Evolutionary conservation across 2,329 filamentous ascomycete species (phyloP), one percentile per base, ranked within the genome.

Genomic region (Fusarium kyushuense): DNA sequence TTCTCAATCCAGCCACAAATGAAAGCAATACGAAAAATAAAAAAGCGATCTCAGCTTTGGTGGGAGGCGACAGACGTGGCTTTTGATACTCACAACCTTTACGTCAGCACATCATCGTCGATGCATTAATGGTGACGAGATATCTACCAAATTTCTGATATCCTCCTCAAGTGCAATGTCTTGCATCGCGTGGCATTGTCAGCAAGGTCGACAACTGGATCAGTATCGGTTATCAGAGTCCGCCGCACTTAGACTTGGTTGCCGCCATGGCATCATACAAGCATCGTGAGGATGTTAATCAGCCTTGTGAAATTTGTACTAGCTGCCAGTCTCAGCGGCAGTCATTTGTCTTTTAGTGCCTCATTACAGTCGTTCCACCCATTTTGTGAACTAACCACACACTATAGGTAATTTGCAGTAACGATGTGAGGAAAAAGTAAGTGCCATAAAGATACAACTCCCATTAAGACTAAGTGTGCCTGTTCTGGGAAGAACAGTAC

Each of bases 231-330:
- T 13, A 21, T 51, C 23, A 25, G 10, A 8, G 11, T 19, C 25
- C 32, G 23, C 13, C 23, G 23, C 32, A 27, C 33, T 11, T 21
- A 25, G 6, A 51, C n/a, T 21, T 29, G 16, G 23, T 13, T 2
- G 23, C 33, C 23, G 33, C 47, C 33, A 51, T 33, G 11, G 13
- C 33, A 51, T 51, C 47, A 51, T 29, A 45, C 47, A 27, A n/a
- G 14, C 23, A 40, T 40, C 13, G 23, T 9, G 32, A 16, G 9
- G 13, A 19, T 27, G 21, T 23, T 21, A 1, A 17, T 4, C 23
- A 16, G 21, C 8, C 10, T 36, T 36, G 9, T 27, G 17, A 16
- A 16, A 36, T 23, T 2, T 2, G 1, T 1, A 6, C 21, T 36
- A 49, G 12, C 23, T n/a, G 14, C 19, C 16, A 6, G 16, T 27